A percentile compares a stretch with the other conserved stretches of the same genome.
These are phyloP conservation scores for Kodamaea sp. DNA, from an alignment of 1,139 yeast species.

Conservation along the genomic window DNA sequence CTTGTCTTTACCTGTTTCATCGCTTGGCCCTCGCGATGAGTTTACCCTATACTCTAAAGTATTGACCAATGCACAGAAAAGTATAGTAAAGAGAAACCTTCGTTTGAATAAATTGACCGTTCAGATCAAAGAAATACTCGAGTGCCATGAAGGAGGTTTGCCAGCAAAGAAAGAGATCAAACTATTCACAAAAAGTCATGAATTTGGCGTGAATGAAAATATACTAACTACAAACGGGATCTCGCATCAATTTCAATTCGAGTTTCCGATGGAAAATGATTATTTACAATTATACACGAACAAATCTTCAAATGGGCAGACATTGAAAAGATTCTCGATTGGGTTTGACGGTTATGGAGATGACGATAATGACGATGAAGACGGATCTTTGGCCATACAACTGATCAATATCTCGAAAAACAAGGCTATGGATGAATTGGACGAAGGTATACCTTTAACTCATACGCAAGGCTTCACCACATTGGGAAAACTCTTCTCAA, in stretches of 20 bases:
- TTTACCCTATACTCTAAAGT: constrained; percentile 38
- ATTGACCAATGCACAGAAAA: constrained; percentile 33
- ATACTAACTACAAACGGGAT: constrained; percentile 32
- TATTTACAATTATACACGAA: constrained; percentile 24
- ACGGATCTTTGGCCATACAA: constrained; percentile 11
- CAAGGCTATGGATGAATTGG: constrained; percentile 21
- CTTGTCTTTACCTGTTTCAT: constrained; percentile 39
- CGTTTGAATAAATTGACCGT: constrained; percentile 44
- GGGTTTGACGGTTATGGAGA: background rate
- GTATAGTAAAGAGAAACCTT: constrained; percentile 33
- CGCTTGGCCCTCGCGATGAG: constrained; percentile 52
- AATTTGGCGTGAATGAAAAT: constrained; percentile 19
- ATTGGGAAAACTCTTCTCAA: constrained; percentile 48
- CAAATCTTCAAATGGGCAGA: constrained; percentile 6
- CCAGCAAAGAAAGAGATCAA: constrained; percentile 35
- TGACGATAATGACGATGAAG: constrained; percentile 6
- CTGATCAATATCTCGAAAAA: constrained; percentile 16
- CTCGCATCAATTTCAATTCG: constrained; percentile 24
- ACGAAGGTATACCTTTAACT: constrained; percentile 43
- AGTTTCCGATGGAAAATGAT: constrained; percentile 39
- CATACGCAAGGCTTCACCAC: constrained; percentile 48
- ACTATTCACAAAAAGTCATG: constrained; percentile 27
- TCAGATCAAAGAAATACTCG: constrained; percentile 50
- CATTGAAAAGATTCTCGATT: background rate
- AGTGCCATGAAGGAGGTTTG: constrained; percentile 48